Base-by-base conservation (phyloP, 2,329 filamentous ascomycete species). In the Amphichorda felina region DNA sequence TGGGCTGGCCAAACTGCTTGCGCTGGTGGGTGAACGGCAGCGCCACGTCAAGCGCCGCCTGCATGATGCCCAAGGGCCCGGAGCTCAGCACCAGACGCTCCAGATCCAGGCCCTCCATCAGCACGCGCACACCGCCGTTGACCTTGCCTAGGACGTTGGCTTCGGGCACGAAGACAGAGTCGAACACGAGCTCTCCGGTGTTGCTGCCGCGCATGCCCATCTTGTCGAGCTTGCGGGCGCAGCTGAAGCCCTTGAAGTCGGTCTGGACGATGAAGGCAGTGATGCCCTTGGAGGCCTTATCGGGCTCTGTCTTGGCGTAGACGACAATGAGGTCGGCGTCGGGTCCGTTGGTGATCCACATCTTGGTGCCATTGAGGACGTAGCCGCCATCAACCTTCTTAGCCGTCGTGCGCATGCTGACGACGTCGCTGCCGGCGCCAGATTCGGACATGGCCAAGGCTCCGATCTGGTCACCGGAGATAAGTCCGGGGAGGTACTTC, bases 301-400 rank as follows among this genome's bases (percentile, higher is more conserved):
- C 72, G 1, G 88, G 88, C 39, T 79, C 72, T 1, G 89, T 95
- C 68, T 96, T 96, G 36, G 89, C 89, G 57, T 98, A 98, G n/a
- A 98, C 87, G 37, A 98, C 77, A 37, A 96, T 79, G 29, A 82
- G 69, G 56, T 94, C 75, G n/a, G 91, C 91, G 54, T 96, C 88
- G 1, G 89, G 89, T 4, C 89, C 85, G 59, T 98, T 98, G 42
- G 89, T 98, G 55, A 98, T 98, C 89, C 89, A 98, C 89, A 96
- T 95, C 70, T 98, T 95, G 41, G 80, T 84, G 22, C 88, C 89
- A 50, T 88, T 86, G 37, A 98, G 65, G 15, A 88, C 42, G 56
- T 82, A 95, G 19, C 89, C 89, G 25, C 87, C 88, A 48, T 91
- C 82, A 9, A 85, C 82, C 43, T 74, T 68, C 54, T 75, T 82